Evolutionary conservation across 768 basidiomycete species (phyloP).

Genomic region (Fomitopsis pulvina): DNA sequence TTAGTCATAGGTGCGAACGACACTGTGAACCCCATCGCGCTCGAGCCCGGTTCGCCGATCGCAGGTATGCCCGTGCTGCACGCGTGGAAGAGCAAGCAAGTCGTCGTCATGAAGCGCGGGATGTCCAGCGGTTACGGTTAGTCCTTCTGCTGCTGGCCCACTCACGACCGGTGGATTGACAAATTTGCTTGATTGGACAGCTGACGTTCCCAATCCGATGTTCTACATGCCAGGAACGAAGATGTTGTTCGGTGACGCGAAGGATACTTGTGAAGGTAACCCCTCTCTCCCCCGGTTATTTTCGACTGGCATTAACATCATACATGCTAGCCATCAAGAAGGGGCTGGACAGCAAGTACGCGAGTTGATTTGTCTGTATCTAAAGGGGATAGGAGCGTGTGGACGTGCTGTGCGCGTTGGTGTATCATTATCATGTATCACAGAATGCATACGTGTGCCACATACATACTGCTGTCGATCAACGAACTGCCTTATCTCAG

Average conservation of each 20-base stretch:
- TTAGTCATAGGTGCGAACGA: slow-evolving; percentile 91
- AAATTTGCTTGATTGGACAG: slow-evolving; percentile 29
- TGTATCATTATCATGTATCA: too few species aligned
- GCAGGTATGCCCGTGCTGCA: slow-evolving; percentile 91
- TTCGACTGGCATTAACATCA: too few species aligned
- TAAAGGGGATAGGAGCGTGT: too few species aligned
- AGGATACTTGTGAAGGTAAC: slow-evolving; percentile 80
- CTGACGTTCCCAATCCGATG: slow-evolving; percentile 90
- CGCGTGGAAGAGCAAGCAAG: slow-evolving; percentile 91
- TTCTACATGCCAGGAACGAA: slow-evolving; percentile 88
- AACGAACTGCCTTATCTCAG: too few species aligned
- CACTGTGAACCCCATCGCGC: slow-evolving; percentile 85
- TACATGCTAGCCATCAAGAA: slow-evolving; percentile 26
- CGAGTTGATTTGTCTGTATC: not conserved
- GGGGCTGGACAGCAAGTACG: slow-evolving; percentile 21
- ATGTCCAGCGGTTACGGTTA: slow-evolving; percentile 83
- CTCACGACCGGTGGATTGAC: not conserved
- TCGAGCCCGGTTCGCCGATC: slow-evolving; percentile 82
- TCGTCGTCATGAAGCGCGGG: slow-evolving; percentile 89
- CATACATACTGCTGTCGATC: too few species aligned
- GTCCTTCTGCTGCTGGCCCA: slow-evolving; percentile 12
- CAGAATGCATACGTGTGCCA: too few species aligned
- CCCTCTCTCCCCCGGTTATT: not conserved
- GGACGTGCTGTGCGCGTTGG: too few species aligned
- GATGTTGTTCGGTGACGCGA: slow-evolving; percentile 92